Conservation (phyloP, 2,329 filamentous ascomycete species). For the Botrytis fragariae region DNA sequence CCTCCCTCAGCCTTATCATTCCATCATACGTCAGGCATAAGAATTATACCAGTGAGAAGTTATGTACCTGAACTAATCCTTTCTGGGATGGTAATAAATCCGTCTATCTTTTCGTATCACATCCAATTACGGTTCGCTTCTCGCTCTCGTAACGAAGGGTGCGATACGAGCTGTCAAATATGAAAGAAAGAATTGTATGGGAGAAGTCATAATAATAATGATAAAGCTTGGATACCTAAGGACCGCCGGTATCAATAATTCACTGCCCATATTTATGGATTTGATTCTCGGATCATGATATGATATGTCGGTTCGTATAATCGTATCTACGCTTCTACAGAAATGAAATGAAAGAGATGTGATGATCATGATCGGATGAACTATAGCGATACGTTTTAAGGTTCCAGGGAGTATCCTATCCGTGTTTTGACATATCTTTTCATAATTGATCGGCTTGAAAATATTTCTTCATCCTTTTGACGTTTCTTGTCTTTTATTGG, state of each 20-base stretch:
- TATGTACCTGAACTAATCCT: neutral
- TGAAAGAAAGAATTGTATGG: neutral
- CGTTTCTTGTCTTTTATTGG: neutral
- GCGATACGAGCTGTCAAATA: neutral
- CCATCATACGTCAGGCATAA: neutral
- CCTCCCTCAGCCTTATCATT: neutral
- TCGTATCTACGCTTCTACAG: too few relatives aligned
- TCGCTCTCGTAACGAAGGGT: neutral
- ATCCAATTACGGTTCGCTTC: neutral
- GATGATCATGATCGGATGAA: neutral
- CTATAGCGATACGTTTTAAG: neutral
- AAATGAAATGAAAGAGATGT: neutral
- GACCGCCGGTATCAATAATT: neutral
- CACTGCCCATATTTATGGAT: neutral
- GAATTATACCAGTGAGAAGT: neutral
- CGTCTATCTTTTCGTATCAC: neutral
- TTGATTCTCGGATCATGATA: neutral
- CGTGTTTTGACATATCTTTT: neutral
- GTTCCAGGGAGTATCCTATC: neutral
- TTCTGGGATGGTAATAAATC: neutral
- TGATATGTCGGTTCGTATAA: neutral
- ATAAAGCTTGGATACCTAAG: neutral
- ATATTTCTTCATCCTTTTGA: neutral
- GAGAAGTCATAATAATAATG: neutral
- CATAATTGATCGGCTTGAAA: neutral